Conservation (phyloP, 1,139 yeast genomes). For the Hansenula sp. region DNA sequence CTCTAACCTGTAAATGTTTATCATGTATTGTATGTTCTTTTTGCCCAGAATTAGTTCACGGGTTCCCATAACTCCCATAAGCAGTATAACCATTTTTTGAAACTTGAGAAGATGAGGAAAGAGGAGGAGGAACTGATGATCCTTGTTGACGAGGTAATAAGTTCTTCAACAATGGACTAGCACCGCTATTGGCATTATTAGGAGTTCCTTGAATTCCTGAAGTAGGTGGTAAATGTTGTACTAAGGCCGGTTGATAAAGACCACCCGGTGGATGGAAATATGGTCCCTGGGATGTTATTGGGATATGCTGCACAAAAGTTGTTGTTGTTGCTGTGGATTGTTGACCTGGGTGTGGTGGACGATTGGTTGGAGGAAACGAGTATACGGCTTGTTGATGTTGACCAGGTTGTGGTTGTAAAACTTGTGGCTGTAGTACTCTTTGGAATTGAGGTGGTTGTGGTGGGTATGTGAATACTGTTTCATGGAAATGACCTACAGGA, state of each 20-base stretch:
- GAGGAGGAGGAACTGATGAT: neutral
- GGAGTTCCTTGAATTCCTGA: neutral
- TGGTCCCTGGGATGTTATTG: neutral
- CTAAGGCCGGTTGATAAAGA: neutral
- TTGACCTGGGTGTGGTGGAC: conserved; percentile 1
- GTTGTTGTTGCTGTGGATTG: conserved; percentile 3
- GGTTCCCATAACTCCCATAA: too few relatives aligned
- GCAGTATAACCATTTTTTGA: too few relatives aligned
- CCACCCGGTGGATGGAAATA: too few relatives aligned
- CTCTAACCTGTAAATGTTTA: too few relatives aligned
- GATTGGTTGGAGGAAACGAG: neutral
- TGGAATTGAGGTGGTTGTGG: neutral
- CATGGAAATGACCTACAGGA: conserved; percentile 1
- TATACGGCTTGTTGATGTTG: conserved; percentile 1
- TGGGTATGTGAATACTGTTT: neutral
- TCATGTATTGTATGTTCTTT: too few relatives aligned
- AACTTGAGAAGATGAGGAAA: neutral
- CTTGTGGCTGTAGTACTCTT: neutral
- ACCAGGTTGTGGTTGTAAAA: neutral
- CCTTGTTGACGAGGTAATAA: neutral
- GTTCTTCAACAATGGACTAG: too few relatives aligned
- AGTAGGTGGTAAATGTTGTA: neutral
- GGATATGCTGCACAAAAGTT: neutral
- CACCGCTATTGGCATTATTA: too few relatives aligned
- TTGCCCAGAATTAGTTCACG: too few relatives aligned